Base-by-base conservation (phyloP, 2,329 filamentous ascomycete species). In the Aureobasidium zeae region DNA sequence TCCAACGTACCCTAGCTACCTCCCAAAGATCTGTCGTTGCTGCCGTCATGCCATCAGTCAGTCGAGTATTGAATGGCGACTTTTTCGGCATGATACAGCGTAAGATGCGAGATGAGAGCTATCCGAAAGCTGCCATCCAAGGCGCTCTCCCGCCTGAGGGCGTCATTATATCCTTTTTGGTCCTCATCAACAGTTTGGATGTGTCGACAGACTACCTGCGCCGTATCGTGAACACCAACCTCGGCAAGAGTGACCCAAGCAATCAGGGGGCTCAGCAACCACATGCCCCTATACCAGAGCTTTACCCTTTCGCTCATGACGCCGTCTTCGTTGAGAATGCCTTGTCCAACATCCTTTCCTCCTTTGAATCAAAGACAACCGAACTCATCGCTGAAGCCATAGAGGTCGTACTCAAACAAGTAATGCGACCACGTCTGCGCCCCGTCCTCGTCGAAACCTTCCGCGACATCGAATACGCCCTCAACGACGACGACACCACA, bases 11-110 rank as follows among this genome's bases (percentile, higher is more conserved):
- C 0, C 70, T 96, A 16, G 82, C 85, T 0, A 96, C 93, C 0
- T 86, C 84, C 2, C 88, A 95, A 59, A 73, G 80, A 52, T 73
- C 81, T 13, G 79, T 94, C 3, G 75, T 94, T 16, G 77, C 77
- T 30, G 84, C 77, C 45, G 83, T 94, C 5, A 67, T 95, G 19
- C 83, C 87, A 2, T 83, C 80, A 0, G 71, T 96, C 4, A 77
- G 82, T 13, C 77, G 86, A 24, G 81, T 98, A 1, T 74, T 98
- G 3, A 79, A 83, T 21, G 79, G 80, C 3, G 91, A 98, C 61
- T 98, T 96, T 59, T 81, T 96, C 51, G 86, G 86, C 55, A 95
- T 98, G 87, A 81, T 94, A 28, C 89, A 96, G 62, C 81, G 89
- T 47, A 94, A 94, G 64, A 96, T 98, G 91, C 79, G 87, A 32